Base-by-base conservation (phyloP, 2,329 filamentous ascomycete genomes). In the Eutypella sp. region DNA sequence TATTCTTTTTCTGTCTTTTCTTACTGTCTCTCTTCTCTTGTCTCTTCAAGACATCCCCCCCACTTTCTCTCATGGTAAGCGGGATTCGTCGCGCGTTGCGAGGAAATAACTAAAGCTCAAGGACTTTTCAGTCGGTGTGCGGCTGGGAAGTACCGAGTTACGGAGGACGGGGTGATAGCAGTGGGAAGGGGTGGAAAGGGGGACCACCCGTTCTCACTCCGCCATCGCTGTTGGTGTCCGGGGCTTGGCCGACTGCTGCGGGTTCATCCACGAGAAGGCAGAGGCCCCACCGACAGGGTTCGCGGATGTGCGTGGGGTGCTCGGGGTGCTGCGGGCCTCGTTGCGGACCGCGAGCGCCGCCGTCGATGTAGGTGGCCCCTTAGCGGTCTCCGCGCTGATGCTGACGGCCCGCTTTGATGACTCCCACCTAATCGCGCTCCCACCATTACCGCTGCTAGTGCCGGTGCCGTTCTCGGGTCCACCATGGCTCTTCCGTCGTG, bases 231-330 rank as follows among this genome's bases (percentile, higher is more conserved):
- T 60, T 2, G 69, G 60, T 10, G 67, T 60, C 57, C 71, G 71
- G 39, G 73, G 67, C 56, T 74, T 74, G 42, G 60, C 62, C 16
- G 65, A 54, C n/a, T 9, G 36, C 19, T 34, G n/a, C n/a, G 75
- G 68, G 40, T 87, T 92, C 73, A 96, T 84, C 91, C 91, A 97
- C 11, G 87, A 85, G 70, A 97, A 97, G 3, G 92, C 92, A 47
- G 89, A 93, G 13, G 87, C 92, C n/a, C 88, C 88, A 8, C 92
- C 92, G 16, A 96, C 80, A 0, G 93, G 92, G 60, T 97, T 97
- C 25, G 81, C 74, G 6, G 81, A 76, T 46, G 62, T 64, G 43
- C 82, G 78, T 15, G 79, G 70, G n/a, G 71, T 61, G 16, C 67
- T 58, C 36, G 70, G 63, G 31, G 64, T 59, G 44, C 65, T 70